A percentile compares a stretch with the other conserved stretches of the same genome.
phyloP scores from a whole-genome alignment of 495 filamentous ascomycete species.

The Recurvomyces mirabilis region DNA sequence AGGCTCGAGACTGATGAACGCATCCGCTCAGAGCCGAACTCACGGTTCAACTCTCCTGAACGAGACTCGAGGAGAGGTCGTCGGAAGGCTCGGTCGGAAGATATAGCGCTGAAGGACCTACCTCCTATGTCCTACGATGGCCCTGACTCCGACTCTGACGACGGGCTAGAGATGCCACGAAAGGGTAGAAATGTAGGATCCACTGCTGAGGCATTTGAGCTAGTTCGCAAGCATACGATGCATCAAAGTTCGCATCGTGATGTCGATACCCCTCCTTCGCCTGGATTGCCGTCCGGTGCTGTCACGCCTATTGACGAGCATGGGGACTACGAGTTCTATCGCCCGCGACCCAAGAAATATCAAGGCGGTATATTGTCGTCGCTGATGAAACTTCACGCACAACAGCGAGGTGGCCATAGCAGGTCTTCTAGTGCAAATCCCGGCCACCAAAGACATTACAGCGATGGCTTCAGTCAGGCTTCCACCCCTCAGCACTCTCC shows the following conservation, averaged over 20 bases:
- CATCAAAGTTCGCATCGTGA: background rate
- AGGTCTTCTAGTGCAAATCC: conserved; percentile 3
- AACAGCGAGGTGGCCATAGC: conserved; percentile 4
- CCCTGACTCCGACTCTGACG: conserved; percentile 23
- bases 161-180: conserved; percentile 8
- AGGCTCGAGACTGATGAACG: conserved; percentile 19
- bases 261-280: conserved; percentile 14
- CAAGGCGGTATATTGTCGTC: conserved; percentile 66
- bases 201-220: conserved; percentile 36
- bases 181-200: conserved; percentile 14
- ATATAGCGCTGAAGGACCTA: conserved; percentile 30
- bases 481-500: conserved; percentile 32
- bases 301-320: conserved; percentile 50
- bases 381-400: conserved; percentile 59
- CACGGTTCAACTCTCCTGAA: conserved; percentile 16
- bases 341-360: conserved; percentile 57
- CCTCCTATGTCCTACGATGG: conserved; percentile 24
- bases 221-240: conserved; percentile 42
- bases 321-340: conserved; percentile 50
- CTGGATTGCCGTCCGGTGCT: conserved; percentile 44
- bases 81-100: conserved; percentile 20
- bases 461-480: conserved; percentile 17
- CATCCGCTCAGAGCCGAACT: conserved; percentile 6
- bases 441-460: conserved; percentile 20
- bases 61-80: background rate